These are phyloP conservation scores for Lecanicillium sp. DNA, from an alignment of 2,329 filamentous ascomycete genomes.

Conservation along the genomic window DNA sequence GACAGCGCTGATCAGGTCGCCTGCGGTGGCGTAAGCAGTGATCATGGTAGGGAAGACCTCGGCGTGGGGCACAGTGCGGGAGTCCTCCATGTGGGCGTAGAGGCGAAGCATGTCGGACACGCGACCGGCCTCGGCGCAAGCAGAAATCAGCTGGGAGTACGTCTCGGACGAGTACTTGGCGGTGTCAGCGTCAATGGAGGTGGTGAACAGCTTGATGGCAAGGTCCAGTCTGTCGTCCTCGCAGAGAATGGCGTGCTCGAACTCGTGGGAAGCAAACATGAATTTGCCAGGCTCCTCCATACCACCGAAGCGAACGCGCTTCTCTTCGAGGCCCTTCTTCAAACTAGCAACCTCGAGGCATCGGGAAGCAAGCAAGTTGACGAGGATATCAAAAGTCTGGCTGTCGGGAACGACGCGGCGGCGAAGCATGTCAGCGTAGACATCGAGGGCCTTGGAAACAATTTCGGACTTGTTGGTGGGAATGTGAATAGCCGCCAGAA, in stretches of 20 bases:
- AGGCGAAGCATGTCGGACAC: constrained; percentile 85
- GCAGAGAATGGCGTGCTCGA: constrained; percentile 77
- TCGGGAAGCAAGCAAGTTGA: constrained; percentile 73
- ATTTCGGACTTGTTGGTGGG: constrained; percentile 74
- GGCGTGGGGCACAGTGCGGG: constrained; percentile 66
- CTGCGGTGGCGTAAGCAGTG: constrained; percentile 75
- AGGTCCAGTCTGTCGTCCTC: constrained; percentile 85
- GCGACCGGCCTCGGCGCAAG: constrained; percentile 75
- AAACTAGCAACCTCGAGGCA: constrained; percentile 71
- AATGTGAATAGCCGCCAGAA: constrained; percentile 78
- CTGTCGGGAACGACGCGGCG: constrained; percentile 76
- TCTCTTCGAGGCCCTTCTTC: constrained; percentile 70
- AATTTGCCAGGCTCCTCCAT: constrained; percentile 80
- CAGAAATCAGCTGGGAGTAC: constrained; percentile 78
- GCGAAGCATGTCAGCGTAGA: constrained; percentile 94
- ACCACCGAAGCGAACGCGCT: constrained; percentile 76
- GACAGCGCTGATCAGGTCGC: constrained; percentile 80
- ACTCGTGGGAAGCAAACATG: constrained; percentile 81
- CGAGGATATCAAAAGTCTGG: constrained; percentile 81
- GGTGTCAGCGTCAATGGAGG: constrained; percentile 58
- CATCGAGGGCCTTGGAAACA: constrained; percentile 84
- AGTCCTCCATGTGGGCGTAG: constrained; percentile 85
- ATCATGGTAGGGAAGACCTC: constrained; percentile 92
- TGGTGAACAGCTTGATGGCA: constrained; percentile 79
- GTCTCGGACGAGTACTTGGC: constrained; percentile 72